Percentiles rank a stretch among this genome's conserved stretches.
phyloP scores from a whole-genome alignment of 2,329 filamentous ascomycete genomes.

The Xylaria multiplex region DNA sequence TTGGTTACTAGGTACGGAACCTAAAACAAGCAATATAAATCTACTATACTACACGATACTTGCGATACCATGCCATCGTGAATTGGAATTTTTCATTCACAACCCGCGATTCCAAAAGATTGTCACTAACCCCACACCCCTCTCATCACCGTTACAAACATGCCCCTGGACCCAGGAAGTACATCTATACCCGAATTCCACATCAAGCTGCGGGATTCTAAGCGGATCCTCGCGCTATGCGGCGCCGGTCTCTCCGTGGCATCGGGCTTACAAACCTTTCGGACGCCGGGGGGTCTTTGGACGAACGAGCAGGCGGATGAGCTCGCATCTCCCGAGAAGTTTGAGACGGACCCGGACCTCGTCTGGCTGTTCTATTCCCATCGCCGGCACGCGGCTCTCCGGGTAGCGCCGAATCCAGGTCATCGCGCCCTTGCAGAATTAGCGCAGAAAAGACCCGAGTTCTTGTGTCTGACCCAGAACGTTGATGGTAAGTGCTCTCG shows the following conservation, averaged over 20 bases:
- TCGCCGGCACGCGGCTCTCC: slow-evolving; percentile 78
- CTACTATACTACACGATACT: too few species aligned
- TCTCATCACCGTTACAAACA: not conserved
- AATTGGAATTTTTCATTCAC: too few species aligned
- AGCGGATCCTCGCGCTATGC: slow-evolving; percentile 65
- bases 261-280: slow-evolving; percentile 76
- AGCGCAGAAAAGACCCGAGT: slow-evolving; percentile 68
- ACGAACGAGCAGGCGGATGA: slow-evolving; percentile 75
- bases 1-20: not conserved
- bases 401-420: slow-evolving; percentile 77
- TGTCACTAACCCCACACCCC: too few species aligned
- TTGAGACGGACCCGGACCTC: slow-evolving; percentile 74
- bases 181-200: slow-evolving; percentile 41
- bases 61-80: not conserved
- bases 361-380: slow-evolving; percentile 93
- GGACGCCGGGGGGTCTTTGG: slow-evolving; percentile 80
- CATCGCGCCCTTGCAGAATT: slow-evolving; percentile 81
- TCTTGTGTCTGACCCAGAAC: slow-evolving; percentile 85
- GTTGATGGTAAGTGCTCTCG: slow-evolving; percentile 71
- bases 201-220: slow-evolving; percentile 52
- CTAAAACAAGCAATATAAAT: not conserved
- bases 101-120: not conserved
- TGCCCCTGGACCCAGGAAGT: slow-evolving; percentile 29
- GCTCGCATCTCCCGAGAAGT: slow-evolving; percentile 80
- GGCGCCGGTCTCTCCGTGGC: slow-evolving; percentile 68